These are phyloP conservation scores for Paramecium tetraurelia DNA, from an alignment of 73 alveolate genomes.

Conservation along the genomic window DNA sequence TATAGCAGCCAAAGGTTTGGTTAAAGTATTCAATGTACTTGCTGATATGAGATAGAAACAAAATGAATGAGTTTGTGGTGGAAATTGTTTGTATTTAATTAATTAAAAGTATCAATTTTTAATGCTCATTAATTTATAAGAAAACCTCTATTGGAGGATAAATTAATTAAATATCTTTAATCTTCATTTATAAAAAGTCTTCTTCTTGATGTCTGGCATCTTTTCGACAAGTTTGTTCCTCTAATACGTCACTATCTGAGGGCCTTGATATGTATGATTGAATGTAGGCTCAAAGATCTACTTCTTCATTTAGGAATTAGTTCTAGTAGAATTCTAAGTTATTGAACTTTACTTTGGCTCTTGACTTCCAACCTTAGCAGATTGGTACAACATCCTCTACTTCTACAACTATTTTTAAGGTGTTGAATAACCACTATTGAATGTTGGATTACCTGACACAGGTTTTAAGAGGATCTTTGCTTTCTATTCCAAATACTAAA, in stretches of 20 bases:
- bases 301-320: not conserved
- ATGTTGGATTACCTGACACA: not conserved
- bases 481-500: constrained; percentile 21
- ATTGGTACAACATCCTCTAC: not conserved
- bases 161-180: not conserved
- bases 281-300: not conserved
- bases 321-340: not conserved
- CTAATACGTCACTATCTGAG: not conserved
- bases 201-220: not conserved
- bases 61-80: not conserved
- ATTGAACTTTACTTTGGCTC: not conserved
- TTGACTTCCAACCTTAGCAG: not conserved
- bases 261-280: not conserved
- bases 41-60: not conserved
- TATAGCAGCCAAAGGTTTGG: constrained; percentile 28
- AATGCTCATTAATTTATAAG: not conserved
- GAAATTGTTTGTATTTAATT: not conserved
- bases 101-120: not conserved
- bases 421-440: not conserved
- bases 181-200: not conserved
- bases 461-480: not conserved
- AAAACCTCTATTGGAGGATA: not conserved
- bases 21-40: constrained; percentile 31
- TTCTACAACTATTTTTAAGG: not conserved
- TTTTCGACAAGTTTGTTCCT: not conserved